Conservation (phyloP, 768 basidiomycete genomes). For the Tulasnella sp. region DNA sequence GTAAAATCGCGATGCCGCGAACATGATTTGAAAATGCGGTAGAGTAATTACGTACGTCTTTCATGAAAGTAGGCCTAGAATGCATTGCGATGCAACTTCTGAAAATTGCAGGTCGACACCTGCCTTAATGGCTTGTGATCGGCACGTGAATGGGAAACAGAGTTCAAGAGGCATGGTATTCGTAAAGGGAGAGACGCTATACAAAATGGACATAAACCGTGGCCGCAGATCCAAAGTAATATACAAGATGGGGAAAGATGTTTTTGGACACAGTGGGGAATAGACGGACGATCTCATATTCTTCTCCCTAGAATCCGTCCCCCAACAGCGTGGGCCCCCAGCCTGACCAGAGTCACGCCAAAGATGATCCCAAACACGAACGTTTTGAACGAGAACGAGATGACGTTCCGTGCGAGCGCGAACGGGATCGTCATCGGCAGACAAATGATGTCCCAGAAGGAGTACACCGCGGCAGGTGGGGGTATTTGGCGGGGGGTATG, state of each 20-base stretch:
- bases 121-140: background rate
- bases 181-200: constrained; percentile 7
- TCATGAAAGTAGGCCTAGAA: background rate
- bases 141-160: constrained; percentile 5
- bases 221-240: background rate
- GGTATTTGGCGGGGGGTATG: background rate
- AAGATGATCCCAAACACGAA: constrained; percentile 16
- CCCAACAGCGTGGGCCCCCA: constrained; percentile 10
- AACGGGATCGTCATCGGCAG: constrained; percentile 17
- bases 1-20: constrained; percentile 56
- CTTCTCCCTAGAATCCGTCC: constrained; percentile 4
- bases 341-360: constrained; percentile 18
- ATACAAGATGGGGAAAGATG: background rate
- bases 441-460: constrained; percentile 14
- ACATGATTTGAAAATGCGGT: constrained; percentile 28
- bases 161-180: constrained; percentile 1
- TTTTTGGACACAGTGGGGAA: background rate
- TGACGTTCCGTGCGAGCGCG: background rate
- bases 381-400: constrained; percentile 9
- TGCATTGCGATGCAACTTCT: background rate
- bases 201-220: background rate
- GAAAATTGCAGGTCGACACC: background rate
- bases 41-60: background rate
- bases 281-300: background rate
- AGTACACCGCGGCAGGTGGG: background rate